These are phyloP conservation scores for Pseudozyma hubeiensis DNA, from an alignment of 1,284 basidiomycete genomes.

Conservation along the genomic window DNA sequence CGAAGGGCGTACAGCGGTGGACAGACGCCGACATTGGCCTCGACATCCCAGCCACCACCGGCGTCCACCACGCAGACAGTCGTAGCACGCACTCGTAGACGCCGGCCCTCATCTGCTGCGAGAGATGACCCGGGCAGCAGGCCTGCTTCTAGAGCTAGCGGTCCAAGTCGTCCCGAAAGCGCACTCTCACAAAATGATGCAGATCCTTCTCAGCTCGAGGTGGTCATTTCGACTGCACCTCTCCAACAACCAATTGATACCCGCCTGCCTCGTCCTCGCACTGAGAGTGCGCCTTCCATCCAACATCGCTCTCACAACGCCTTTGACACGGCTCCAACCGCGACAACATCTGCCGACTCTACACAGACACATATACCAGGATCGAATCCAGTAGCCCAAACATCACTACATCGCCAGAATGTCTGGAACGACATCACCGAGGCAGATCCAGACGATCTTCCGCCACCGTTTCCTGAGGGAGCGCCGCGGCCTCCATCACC, in stretches of 20 bases:
- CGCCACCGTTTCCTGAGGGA: slow-evolving; percentile 50
- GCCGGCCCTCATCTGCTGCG: slow-evolving; percentile 26
- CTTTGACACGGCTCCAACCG: slow-evolving; percentile 9
- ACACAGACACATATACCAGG: background rate
- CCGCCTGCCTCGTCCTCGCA: slow-evolving; percentile 17
- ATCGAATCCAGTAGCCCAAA: slow-evolving; percentile 9
- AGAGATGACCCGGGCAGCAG: slow-evolving; percentile 25
- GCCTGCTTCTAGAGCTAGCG: slow-evolving; percentile 44
- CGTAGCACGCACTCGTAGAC: slow-evolving; percentile 17
- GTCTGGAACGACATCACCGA: slow-evolving; percentile 54
- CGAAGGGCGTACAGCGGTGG: slow-evolving; percentile 42
- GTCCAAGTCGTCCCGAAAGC: slow-evolving; percentile 24
- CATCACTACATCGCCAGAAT: slow-evolving; percentile 48
- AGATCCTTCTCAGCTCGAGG: background rate
- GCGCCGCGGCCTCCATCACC: slow-evolving; percentile 45
- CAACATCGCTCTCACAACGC: slow-evolving; percentile 30
- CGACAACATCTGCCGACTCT: background rate
- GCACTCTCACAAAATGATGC: slow-evolving; percentile 18
- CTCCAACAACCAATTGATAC: slow-evolving; percentile 1
- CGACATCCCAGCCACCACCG: slow-evolving; percentile 18
- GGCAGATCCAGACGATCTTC: slow-evolving; percentile 51
- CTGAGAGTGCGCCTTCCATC: slow-evolving; percentile 31
- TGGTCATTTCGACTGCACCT: background rate
- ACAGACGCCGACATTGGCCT: slow-evolving; percentile 31
- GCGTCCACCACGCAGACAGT: slow-evolving; percentile 8